Conservation (phyloP, 345 rosid species). For the Eucalyptus curtisii region DNA sequence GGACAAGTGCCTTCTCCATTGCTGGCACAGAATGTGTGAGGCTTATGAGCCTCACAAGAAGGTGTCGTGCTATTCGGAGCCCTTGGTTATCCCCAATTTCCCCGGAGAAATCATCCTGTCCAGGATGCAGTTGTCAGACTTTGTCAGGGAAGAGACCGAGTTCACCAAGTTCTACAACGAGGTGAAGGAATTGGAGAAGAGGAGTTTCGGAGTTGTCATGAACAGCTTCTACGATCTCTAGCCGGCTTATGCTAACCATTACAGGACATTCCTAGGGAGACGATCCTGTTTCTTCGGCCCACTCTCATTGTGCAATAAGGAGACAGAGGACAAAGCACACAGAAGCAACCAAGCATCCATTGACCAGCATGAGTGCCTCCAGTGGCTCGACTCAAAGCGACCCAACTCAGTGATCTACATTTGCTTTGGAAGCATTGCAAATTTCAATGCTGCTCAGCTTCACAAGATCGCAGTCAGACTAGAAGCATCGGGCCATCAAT, state of each 20-base stretch:
- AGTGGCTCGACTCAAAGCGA: slow-evolving; percentile 24
- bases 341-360: slow-evolving; percentile 14
- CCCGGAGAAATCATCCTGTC: background rate
- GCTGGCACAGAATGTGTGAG: background rate
- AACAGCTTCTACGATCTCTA: background rate
- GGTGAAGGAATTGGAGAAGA: background rate
- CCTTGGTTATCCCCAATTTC: background rate
- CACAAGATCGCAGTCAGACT: slow-evolving; percentile 22
- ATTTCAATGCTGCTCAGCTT: slow-evolving; percentile 6
- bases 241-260: background rate
- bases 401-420: slow-evolving; percentile 30
- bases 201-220: background rate
- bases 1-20: background rate
- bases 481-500: slow-evolving; percentile 20
- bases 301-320: slow-evolving; percentile 1
- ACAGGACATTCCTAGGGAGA: background rate
- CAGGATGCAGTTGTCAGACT: background rate
- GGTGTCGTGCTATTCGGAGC: background rate
- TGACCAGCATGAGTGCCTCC: slow-evolving; percentile 14
- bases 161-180: background rate
- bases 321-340: slow-evolving; percentile 9
- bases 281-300: background rate
- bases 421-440: slow-evolving; percentile 20
- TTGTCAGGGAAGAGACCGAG: background rate
- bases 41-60: background rate